Base-by-base conservation (phyloP, 257 asterid species). In the Solanum clarkiae region DNA sequence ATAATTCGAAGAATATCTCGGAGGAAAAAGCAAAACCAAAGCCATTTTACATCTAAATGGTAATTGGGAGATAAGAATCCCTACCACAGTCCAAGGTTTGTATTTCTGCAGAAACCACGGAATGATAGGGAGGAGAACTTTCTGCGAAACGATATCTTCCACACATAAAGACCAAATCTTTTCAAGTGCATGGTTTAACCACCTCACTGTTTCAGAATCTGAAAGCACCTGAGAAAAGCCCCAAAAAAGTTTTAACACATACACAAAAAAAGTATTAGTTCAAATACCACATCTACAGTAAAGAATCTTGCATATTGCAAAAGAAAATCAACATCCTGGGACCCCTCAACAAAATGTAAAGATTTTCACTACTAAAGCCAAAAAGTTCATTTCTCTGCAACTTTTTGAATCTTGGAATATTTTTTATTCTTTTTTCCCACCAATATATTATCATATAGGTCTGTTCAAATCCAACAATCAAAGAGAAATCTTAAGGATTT, bases 41-140 rank as follows among this genome's bases (percentile, higher is more conserved):
- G 0, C 0, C 49, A 53, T 53, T 79, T 79, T 15, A 87, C 68
- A 9, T 42, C 93, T 87, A 95, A 1, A 75, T 8, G 44, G 9
- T 24, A 75, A 49, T 24, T 8, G 44, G 44, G 49, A 75, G 5
- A 75, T n/a, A 75, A 75, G 45, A 14, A 49, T 75, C 42, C 81
- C 16, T 51, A 95, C 99, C 94, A 90, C 99, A 15, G 99, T 95
- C 99, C 99, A 97, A n/a, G 99, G 99, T 86, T 97, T 95, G 89
- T 95, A 97, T 84, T 95, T 97, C 51, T 93, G 90, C 88, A 97
- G 88, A 93, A 97, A 97, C 99, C 99, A 97, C 2, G 99, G 99
- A 79, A 94, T 85, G 51, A 97, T 91, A 59, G 99, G 99, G 40
- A 95, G 97, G 86, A 97, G 96, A 69, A 97, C 90, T 87, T 93